Percentiles rank a stretch among this genome's conserved stretches.
phyloP scores from a whole-genome alignment of 495 filamentous ascomycete species.

The Parmelia sp. region DNA sequence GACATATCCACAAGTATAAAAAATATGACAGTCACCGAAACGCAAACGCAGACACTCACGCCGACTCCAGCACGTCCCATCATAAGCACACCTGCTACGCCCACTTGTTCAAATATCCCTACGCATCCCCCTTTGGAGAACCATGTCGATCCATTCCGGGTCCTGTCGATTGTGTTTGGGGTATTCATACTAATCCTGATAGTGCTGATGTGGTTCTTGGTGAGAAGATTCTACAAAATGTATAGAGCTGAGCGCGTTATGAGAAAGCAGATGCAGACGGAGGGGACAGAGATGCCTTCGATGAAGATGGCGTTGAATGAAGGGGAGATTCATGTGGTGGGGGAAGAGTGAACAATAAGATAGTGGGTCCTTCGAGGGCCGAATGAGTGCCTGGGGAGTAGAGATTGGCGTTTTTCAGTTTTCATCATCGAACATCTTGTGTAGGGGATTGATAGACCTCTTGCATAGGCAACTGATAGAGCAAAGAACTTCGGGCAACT shows the following conservation, averaged over 20 bases:
- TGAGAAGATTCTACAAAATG: conserved; percentile 3
- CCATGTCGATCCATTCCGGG: not conserved
- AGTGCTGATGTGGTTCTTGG: not conserved
- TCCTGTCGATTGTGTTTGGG: not conserved
- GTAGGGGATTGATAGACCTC: no score
- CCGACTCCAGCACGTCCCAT: not conserved
- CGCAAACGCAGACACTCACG: not conserved
- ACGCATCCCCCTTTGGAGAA: not conserved
- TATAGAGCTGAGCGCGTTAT: conserved; percentile 12
- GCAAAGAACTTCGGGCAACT: no score
- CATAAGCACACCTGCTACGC: not conserved
- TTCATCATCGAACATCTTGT: no score
- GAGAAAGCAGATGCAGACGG: conserved; percentile 14
- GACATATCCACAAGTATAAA: not conserved
- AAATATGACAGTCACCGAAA: not conserved
- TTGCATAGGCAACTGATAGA: no score
- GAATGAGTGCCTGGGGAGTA: no score
- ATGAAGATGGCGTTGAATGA: not conserved
- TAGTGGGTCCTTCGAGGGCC: no score
- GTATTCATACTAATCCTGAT: not conserved
- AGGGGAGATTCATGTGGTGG: not conserved
- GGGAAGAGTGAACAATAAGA: not conserved
- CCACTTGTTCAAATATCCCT: not conserved
- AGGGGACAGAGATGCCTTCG: conserved; percentile 6
- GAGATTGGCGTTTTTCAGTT: no score